Percentiles rank a stretch among this genome's conserved stretches.
Conservation (phyloP, 257 asterid genomes). For the Thymus quinquecostatus region DNA sequence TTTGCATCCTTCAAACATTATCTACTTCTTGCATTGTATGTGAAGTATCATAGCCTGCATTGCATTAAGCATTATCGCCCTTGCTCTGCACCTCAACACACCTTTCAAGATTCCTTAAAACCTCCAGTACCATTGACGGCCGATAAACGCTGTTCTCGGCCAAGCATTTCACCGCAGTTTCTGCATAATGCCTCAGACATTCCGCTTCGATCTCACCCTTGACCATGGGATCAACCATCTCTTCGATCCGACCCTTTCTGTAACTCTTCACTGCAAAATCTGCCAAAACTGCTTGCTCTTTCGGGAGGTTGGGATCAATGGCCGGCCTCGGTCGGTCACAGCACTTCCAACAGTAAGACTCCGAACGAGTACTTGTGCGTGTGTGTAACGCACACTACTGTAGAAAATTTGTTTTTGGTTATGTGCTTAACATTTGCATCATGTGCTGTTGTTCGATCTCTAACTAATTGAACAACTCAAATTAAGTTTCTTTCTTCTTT, state of each 20-base stretch:
- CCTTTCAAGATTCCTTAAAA: conserved; percentile 71
- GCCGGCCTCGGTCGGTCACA: no score
- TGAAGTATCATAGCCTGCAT: conserved; percentile 28
- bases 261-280: conserved; percentile 61
- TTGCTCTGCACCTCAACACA: conserved; percentile 49
- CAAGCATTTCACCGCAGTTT: conserved; percentile 66
- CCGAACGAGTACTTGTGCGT: no score
- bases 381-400: no score
- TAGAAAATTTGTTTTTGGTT: no score
- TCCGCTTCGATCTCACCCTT: conserved; percentile 41
- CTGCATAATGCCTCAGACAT: conserved; percentile 56
- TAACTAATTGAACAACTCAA: no score
- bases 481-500: no score
- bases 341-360: no score
- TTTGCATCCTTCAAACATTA: no score
- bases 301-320: conserved; percentile 51
- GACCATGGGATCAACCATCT: conserved; percentile 53
- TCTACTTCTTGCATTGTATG: no score
- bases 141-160: conserved; percentile 55
- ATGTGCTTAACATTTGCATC: no score
- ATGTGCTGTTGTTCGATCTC: no score
- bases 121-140: conserved; percentile 83
- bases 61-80: conserved; percentile 32
- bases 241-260: conserved; percentile 31
- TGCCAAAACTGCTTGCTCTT: conserved; percentile 66